These are phyloP conservation scores for Afroboletus lepidellus DNA, from an alignment of 1,284 basidiomycete genomes.

Conservation along the genomic window DNA sequence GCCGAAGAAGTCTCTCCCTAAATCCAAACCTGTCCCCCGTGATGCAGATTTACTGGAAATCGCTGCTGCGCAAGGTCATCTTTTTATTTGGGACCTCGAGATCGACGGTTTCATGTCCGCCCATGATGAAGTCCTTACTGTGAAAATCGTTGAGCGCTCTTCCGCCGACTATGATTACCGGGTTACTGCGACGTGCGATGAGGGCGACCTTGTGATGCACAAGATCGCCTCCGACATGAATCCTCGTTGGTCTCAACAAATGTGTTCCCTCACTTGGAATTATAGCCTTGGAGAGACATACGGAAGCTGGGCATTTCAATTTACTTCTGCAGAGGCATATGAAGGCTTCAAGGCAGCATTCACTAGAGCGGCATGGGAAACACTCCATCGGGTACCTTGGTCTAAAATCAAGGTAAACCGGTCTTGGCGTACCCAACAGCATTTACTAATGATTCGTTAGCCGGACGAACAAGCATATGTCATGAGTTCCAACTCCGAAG, in stretches of 20 bases:
- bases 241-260: conserved; percentile 62
- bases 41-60: conserved; percentile 34
- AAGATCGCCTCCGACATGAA: conserved; percentile 72
- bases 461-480: conserved; percentile 80
- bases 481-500: conserved; percentile 67
- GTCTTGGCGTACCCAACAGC: not conserved
- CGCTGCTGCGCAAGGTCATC: conserved; percentile 46
- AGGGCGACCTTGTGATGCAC: conserved; percentile 58
- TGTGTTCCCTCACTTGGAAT: conserved; percentile 85
- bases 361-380: conserved; percentile 80
- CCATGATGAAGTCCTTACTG: conserved; percentile 70
- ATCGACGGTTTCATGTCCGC: conserved; percentile 60
- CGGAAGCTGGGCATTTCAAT: conserved; percentile 85
- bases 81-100: conserved; percentile 77
- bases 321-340: conserved; percentile 60
- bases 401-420: conserved; percentile 75
- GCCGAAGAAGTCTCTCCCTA: conserved; percentile 15
- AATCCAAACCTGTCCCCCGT: conserved; percentile 14
- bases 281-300: conserved; percentile 59
- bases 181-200: conserved; percentile 56
- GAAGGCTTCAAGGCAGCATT: conserved; percentile 66
- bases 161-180: conserved; percentile 56
- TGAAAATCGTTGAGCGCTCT: conserved; percentile 61
- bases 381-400: conserved; percentile 74
- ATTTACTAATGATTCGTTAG: conserved; percentile 29